Conservation (phyloP, 306 rosid species). For the Quercus robur region DNA sequence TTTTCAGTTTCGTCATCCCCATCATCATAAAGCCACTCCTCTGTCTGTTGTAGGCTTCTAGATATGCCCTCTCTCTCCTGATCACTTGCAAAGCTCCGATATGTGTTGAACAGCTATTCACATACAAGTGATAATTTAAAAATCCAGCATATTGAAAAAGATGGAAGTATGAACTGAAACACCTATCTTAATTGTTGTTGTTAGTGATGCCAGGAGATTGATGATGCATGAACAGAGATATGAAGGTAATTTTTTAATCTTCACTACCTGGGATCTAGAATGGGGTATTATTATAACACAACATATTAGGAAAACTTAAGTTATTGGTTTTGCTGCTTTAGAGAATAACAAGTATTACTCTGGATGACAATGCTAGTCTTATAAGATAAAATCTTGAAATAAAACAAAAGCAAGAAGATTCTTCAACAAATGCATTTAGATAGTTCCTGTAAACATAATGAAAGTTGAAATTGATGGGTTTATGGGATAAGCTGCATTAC, state of each 20-base stretch:
- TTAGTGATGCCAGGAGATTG: background rate
- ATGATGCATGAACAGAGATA: constrained; percentile 13
- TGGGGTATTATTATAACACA: constrained; percentile 4
- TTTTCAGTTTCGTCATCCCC: constrained; percentile 83
- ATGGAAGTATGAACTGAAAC: constrained; percentile 14
- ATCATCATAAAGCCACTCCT: constrained; percentile 90
- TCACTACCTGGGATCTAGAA: background rate
- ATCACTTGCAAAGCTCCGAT: constrained; percentile 76
- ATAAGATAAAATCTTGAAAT: constrained; percentile 8
- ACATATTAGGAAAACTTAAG: background rate
- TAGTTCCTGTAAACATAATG: background rate
- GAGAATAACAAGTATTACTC: background rate
- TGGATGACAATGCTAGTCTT: background rate
- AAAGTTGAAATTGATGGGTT: background rate
- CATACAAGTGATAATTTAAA: constrained; percentile 27
- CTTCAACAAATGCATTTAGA: background rate
- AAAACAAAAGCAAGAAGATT: background rate
- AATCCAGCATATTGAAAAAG: constrained; percentile 10
- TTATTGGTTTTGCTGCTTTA: background rate
- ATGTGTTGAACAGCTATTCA: constrained; percentile 76
- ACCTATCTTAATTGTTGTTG: constrained; percentile 2
- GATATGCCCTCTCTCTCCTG: constrained; percentile 69
- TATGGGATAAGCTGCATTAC: background rate
- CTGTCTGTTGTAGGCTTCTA: constrained; percentile 76
- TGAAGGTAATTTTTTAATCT: background rate